Evolutionary conservation across 768 basidiomycete genomes (phyloP).

Genomic region (Boletus rex-veris): DNA sequence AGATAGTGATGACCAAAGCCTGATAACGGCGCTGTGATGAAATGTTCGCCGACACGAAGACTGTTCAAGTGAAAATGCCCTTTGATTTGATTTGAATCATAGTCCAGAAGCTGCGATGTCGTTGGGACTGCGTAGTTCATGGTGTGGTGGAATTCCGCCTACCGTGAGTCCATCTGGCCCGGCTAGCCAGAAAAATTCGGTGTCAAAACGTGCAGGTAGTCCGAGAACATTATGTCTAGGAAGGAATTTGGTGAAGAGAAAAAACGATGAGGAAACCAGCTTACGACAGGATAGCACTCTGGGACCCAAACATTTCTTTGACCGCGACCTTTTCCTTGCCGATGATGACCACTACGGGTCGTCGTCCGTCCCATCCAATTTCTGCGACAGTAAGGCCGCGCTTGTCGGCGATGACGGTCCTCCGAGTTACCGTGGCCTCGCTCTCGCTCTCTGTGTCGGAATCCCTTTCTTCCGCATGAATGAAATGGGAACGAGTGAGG

Average conservation of each 20-base stretch:
- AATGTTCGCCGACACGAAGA: slow-evolving; percentile 41
- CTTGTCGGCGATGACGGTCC: slow-evolving; percentile 43
- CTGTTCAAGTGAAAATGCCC: slow-evolving; percentile 51
- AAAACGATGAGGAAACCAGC: slow-evolving; percentile 12
- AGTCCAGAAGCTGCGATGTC: slow-evolving; percentile 45
- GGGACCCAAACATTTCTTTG: slow-evolving; percentile 55
- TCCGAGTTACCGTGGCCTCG: slow-evolving; percentile 30
- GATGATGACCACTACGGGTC: slow-evolving; percentile 49
- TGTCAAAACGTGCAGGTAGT: slow-evolving; percentile 60
- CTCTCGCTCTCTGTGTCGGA: slow-evolving; percentile 30
- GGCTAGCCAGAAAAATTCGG: slow-evolving; percentile 58
- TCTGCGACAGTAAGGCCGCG: slow-evolving; percentile 42
- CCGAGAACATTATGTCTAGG: slow-evolving; percentile 55
- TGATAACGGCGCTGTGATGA: slow-evolving; percentile 50
- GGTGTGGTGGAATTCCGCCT: slow-evolving; percentile 16
- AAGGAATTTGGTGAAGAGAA: background rate
- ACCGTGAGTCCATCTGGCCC: slow-evolving; percentile 53
- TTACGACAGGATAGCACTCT: slow-evolving; percentile 53
- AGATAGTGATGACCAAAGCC: slow-evolving; percentile 56
- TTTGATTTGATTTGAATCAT: slow-evolving; percentile 46
- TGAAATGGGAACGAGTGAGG: slow-evolving; percentile 38
- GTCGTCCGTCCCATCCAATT: slow-evolving; percentile 51
- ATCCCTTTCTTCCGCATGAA: slow-evolving; percentile 24
- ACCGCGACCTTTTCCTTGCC: slow-evolving; percentile 48
- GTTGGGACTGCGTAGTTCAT: slow-evolving; percentile 4